These are phyloP conservation scores for Chalaropsis thielavioides DNA, from an alignment of 2,329 filamentous ascomycete genomes.

Conservation along the genomic window DNA sequence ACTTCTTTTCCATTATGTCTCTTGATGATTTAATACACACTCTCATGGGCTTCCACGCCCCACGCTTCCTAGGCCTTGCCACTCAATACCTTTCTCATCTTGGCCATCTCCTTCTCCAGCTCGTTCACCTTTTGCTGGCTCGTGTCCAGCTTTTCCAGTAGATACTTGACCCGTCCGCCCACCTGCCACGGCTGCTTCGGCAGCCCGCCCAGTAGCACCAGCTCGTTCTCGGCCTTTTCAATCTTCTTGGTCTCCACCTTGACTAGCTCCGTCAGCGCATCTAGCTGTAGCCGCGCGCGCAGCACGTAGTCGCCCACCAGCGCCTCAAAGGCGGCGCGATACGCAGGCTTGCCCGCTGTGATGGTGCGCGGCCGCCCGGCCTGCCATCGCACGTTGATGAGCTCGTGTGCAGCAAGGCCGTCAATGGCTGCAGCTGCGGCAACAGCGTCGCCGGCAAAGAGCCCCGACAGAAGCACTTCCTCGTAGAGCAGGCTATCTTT, in stretches of 20 bases:
- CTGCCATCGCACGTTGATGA: conserved; percentile 59
- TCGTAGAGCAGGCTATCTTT: conserved; percentile 64
- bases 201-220: conserved; percentile 54
- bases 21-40: background rate
- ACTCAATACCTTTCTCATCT: conserved; percentile 46
- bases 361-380: conserved; percentile 68
- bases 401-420: conserved; percentile 67
- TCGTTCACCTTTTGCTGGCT: conserved; percentile 60
- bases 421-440: conserved; percentile 47
- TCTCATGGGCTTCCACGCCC: background rate
- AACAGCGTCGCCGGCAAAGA: conserved; percentile 46
- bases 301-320: conserved; percentile 60
- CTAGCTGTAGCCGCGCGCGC: conserved; percentile 56
- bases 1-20: background rate
- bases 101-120: conserved; percentile 58
- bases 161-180: conserved; percentile 50
- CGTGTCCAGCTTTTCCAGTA: conserved; percentile 57
- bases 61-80: background rate
- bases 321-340: conserved; percentile 64
- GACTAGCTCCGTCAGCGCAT: conserved; percentile 52
- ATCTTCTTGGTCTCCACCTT: conserved; percentile 61
- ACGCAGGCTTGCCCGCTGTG: conserved; percentile 71
- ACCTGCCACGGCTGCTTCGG: conserved; percentile 58
- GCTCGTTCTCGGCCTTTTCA: conserved; percentile 64
- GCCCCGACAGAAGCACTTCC: conserved; percentile 61